Conservation (phyloP, 1,284 basidiomycete genomes). For the Gomphus bonarii region DNA sequence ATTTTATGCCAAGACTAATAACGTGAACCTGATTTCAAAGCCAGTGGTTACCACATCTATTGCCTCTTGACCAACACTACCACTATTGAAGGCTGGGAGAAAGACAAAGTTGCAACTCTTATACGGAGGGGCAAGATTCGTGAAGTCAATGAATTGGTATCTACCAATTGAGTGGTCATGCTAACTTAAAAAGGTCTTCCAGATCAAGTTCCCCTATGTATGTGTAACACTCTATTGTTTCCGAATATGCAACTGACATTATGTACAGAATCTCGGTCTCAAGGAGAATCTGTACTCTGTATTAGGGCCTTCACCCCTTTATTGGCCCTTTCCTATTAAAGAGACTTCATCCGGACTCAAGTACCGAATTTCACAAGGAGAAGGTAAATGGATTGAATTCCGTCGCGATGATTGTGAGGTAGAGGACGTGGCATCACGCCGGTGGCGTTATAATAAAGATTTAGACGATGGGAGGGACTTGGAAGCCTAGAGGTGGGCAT, state of each 20-base stretch:
- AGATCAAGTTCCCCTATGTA: constrained; percentile 92
- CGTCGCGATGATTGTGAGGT: constrained; percentile 14
- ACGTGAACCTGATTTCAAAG: constrained; percentile 2
- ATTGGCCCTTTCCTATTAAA: constrained; percentile 78
- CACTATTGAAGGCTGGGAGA: constrained; percentile 97
- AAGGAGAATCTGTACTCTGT: constrained; percentile 67
- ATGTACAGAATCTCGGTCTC: constrained; percentile 62
- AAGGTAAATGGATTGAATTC: constrained; percentile 70
- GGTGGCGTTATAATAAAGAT: neutral
- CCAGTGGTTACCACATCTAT: constrained; percentile 82
- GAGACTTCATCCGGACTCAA: constrained; percentile 66
- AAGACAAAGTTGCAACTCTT: constrained; percentile 85
- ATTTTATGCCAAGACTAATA: neutral
- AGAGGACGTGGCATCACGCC: constrained; percentile 11
- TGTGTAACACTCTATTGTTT: constrained; percentile 27
- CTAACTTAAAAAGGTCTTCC: neutral
- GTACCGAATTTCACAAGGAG: constrained; percentile 59
- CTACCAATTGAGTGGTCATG: neutral
- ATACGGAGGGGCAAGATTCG: constrained; percentile 79
- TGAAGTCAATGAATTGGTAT: constrained; percentile 39
- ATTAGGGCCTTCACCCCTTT: constrained; percentile 60
- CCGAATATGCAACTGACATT: constrained; percentile 5
- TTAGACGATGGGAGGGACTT: neutral
- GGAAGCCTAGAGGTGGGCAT: neutral
- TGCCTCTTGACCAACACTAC: constrained; percentile 78